Conservation (phyloP, 179 eudicot genomes). For the Camellia oleifera region DNA sequence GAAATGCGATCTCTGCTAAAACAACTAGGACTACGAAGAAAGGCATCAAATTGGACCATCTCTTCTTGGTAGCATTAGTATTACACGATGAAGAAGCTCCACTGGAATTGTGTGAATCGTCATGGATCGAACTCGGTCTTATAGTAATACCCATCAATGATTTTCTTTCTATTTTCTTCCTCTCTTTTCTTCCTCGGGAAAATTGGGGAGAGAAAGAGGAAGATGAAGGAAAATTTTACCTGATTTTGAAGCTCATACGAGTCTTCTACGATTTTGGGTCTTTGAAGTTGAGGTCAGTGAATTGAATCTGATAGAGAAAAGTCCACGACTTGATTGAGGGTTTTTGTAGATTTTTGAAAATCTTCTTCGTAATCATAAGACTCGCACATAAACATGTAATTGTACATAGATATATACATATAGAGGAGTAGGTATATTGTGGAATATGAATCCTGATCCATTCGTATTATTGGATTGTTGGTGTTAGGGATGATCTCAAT, state of each 20-base stretch:
- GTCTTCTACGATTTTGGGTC: background rate
- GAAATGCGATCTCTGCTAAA: constrained; percentile 63
- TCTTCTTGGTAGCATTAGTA: constrained; percentile 25
- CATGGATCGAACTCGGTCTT: constrained; percentile 4
- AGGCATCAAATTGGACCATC: constrained; percentile 56
- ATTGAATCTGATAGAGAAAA: background rate
- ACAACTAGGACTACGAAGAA: constrained; percentile 59
- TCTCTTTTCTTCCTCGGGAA: background rate
- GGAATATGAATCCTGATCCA: too few relatives aligned
- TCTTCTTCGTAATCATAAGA: background rate
- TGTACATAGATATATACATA: too few relatives aligned
- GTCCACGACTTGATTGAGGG: background rate
- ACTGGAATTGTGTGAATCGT: background rate
- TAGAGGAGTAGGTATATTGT: too few relatives aligned
- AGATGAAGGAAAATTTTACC: background rate
- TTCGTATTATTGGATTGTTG: too few relatives aligned
- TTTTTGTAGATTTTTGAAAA: background rate
- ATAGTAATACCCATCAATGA: constrained; percentile 9
- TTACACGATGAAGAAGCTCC: constrained; percentile 11
- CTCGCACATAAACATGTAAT: background rate
- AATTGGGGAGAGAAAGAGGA: background rate
- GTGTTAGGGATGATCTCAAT: background rate
- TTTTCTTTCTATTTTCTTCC: background rate
- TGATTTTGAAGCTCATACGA: background rate
- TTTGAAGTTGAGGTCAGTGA: background rate